Evolutionary conservation across 2,329 filamentous ascomycete genomes (phyloP).

Genomic region (Cladophialophora bantiana): DNA sequence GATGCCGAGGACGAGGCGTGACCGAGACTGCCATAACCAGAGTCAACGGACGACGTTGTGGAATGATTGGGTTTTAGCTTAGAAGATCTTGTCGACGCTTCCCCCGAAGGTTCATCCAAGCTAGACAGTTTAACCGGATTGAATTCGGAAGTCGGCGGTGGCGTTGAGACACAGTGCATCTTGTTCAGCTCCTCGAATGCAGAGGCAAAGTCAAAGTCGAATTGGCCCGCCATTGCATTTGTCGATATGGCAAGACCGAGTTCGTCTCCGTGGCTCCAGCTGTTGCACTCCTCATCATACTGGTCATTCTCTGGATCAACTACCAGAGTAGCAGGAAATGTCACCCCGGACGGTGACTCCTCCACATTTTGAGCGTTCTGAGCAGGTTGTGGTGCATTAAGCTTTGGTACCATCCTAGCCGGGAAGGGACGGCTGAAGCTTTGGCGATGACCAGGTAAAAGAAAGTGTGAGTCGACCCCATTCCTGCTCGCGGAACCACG

Average conservation of each 20-base stretch:
- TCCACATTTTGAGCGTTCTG: slow-evolving; percentile 1
- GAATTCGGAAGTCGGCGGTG: neutral
- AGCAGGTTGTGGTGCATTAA: slow-evolving; percentile 9
- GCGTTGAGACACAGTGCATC: neutral
- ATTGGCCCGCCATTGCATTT: slow-evolving; percentile 10
- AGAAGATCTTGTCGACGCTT: slow-evolving; percentile 7
- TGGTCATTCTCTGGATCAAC: slow-evolving; percentile 31
- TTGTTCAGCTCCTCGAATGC: slow-evolving; percentile 17
- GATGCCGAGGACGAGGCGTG: slow-evolving; percentile 22
- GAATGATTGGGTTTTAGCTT: slow-evolving; percentile 31
- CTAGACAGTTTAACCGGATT: slow-evolving; percentile 26
- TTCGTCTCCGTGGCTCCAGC: slow-evolving; percentile 36
- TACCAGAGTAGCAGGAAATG: slow-evolving; percentile 17
- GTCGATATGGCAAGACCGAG: slow-evolving; percentile 29
- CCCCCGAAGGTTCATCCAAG: slow-evolving; percentile 6
- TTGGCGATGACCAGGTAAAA: slow-evolving; percentile 21
- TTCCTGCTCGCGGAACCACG: slow-evolving; percentile 8
- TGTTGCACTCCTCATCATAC: slow-evolving; percentile 32
- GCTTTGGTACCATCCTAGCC: slow-evolving; percentile 12
- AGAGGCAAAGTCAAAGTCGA: slow-evolving; percentile 24
- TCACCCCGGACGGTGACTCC: slow-evolving; percentile 12
- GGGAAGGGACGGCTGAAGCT: slow-evolving; percentile 35
- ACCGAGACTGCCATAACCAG: slow-evolving; percentile 34
- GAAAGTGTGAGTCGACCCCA: slow-evolving; percentile 20
- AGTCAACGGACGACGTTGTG: slow-evolving; percentile 33